Percentiles rank a stretch among this genome's conserved stretches.
Conservation (phyloP, 768 basidiomycete species). For the Jaapia argillacea region DNA sequence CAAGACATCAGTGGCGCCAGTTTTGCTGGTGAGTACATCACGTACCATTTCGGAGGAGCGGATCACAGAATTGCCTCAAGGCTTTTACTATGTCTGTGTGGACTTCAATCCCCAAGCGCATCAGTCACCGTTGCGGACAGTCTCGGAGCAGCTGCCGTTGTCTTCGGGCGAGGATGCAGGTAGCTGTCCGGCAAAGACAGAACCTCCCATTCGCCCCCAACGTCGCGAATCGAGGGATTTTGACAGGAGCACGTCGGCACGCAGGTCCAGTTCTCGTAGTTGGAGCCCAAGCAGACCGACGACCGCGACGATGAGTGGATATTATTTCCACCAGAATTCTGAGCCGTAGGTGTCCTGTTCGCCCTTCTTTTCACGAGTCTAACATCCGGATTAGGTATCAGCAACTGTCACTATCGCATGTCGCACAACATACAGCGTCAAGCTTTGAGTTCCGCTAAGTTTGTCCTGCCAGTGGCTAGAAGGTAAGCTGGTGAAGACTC, state of each 20-base stretch:
- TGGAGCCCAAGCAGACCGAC: constrained; percentile 33
- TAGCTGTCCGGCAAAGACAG: constrained; percentile 26
- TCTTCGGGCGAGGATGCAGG: constrained; percentile 22
- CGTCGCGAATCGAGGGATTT: too few relatives aligned
- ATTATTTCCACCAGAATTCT: constrained; percentile 90
- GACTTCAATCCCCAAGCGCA: constrained; percentile 68
- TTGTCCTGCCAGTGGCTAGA: too few relatives aligned
- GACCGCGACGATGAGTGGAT: constrained; percentile 76
- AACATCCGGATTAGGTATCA: constrained; percentile 53
- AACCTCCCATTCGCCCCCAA: constrained; percentile 19
- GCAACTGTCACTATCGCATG: constrained; percentile 73
- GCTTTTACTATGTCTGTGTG: constrained; percentile 93
- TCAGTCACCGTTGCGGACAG: constrained; percentile 20
- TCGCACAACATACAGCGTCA: constrained; percentile 62
- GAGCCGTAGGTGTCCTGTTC: constrained; percentile 60
- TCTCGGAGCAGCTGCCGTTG: constrained; percentile 26
- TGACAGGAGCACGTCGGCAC: constrained; percentile 8
- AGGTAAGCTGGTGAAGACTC: too few relatives aligned
- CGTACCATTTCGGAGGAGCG: constrained; percentile 6
- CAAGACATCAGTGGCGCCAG: constrained; percentile 92
- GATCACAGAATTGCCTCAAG: constrained; percentile 24
- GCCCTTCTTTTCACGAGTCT: not conserved
- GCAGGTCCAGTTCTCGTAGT: constrained; percentile 38
- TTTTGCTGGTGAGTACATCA: constrained; percentile 66
- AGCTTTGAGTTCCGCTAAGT: constrained; percentile 79